A percentile compares a stretch with the other conserved stretches of the same genome.
phyloP scores from a whole-genome alignment of 2,329 filamentous ascomycete species.

The Colletotrichum orchidophilum region DNA sequence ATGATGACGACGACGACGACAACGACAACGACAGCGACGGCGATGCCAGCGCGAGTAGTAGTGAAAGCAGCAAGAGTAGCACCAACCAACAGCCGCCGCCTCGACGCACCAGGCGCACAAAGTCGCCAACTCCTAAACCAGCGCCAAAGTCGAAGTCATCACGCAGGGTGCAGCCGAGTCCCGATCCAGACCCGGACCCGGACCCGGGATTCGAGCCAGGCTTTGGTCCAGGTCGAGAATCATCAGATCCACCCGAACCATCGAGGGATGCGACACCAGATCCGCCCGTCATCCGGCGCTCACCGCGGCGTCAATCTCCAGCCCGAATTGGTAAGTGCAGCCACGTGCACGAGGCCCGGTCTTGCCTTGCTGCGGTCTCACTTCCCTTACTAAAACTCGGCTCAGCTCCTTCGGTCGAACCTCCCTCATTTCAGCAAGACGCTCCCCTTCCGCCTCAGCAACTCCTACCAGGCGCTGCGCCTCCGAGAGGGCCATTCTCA shows the following conservation, averaged over 20 bases:
- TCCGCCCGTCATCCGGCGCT: background rate
- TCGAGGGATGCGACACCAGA: conserved; percentile 1
- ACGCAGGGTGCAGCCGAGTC: background rate
- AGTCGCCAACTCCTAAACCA: background rate
- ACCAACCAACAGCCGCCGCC: background rate
- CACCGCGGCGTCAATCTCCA: background rate
- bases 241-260: background rate
- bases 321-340: conserved; percentile 15
- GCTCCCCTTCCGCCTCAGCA: background rate
- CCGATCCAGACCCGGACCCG: conserved; percentile 1
- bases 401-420: background rate
- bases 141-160: background rate
- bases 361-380: conserved; percentile 2
- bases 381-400: conserved; percentile 14
- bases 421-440: background rate
- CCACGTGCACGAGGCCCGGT: background rate
- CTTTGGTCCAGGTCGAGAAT: conserved; percentile 2
- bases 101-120: background rate
- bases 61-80: background rate
- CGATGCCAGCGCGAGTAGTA: background rate
- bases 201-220: background rate
- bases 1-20: background rate
- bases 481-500: conserved; percentile 13
- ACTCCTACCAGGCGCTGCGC: conserved; percentile 9
- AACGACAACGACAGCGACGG: conserved; percentile 3